These are phyloP conservation scores for Chaetomium sp. DNA, from an alignment of 2,329 filamentous ascomycete genomes.

Conservation along the genomic window DNA sequence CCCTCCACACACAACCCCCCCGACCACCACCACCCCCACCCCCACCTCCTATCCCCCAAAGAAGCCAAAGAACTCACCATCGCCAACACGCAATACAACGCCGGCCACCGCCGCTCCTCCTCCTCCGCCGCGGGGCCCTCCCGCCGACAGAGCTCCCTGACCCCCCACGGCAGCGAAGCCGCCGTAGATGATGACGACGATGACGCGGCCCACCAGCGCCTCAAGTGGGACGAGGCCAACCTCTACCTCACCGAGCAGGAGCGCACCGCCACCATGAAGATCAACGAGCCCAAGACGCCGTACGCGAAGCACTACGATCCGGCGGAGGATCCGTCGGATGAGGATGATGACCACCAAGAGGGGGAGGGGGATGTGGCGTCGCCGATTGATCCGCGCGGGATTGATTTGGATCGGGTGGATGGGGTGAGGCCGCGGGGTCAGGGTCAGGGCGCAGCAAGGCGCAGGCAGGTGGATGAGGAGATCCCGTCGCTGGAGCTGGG, in stretches of 20 bases:
- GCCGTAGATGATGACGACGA: conserved; percentile 45
- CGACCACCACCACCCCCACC: conserved; percentile 27
- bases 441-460: no score
- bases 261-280: conserved; percentile 96
- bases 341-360: conserved; percentile 59
- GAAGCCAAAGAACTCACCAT: conserved; percentile 93
- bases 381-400: conserved; percentile 67
- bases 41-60: conserved; percentile 56
- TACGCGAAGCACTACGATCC: conserved; percentile 93
- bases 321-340: conserved; percentile 80
- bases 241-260: conserved; percentile 97
- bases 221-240: conserved; percentile 99
- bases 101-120: conserved; percentile 82
- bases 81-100: conserved; percentile 92
- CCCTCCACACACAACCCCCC: conserved; percentile 53
- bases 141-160: conserved; percentile 63
- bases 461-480: conserved; percentile 63
- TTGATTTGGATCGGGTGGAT: conserved; percentile 69
- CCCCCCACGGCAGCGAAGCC: conserved; percentile 42
- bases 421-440: conserved; percentile 31
- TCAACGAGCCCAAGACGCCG: conserved; percentile 96
- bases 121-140: conserved; percentile 67
- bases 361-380: conserved; percentile 43
- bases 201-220: conserved; percentile 64
- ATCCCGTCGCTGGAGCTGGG: conserved; percentile 92